These are phyloP conservation scores for Zizania palustris DNA, from an alignment of 202 grass and related monocot species.

Conservation along the genomic window DNA sequence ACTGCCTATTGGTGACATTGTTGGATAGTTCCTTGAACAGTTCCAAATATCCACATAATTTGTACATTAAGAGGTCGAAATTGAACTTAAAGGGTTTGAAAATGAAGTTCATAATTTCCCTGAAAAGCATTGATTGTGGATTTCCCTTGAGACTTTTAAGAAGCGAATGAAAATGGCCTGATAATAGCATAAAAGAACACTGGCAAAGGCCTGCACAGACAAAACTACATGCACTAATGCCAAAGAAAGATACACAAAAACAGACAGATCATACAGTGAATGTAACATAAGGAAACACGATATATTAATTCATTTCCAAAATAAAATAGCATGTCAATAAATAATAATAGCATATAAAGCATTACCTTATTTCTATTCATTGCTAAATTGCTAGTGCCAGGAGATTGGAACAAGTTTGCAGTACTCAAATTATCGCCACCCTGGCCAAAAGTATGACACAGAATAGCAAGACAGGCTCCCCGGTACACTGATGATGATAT, in stretches of 20 bases:
- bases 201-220: neutral
- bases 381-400: conserved; percentile 35
- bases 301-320: neutral
- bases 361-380: conserved; percentile 63
- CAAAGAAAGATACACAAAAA: neutral
- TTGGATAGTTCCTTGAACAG: conserved; percentile 2
- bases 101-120: neutral
- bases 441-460: conserved; percentile 69
- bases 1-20: neutral
- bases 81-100: neutral
- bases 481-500: conserved; percentile 67
- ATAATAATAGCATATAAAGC: neutral
- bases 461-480: conserved; percentile 79
- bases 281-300: neutral
- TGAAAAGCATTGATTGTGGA: neutral
- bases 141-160: neutral
- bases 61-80: neutral
- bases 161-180: neutral
- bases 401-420: conserved; percentile 45
- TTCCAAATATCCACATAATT: neutral
- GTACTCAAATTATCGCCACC: conserved; percentile 38
- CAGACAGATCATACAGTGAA: neutral
- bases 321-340: neutral
- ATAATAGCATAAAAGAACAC: conserved; percentile 5
- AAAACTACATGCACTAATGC: conserved; percentile 1